Base-by-base conservation (phyloP, 108 stramenopile species). In the Pseudonitzschia multiseries region DNA sequence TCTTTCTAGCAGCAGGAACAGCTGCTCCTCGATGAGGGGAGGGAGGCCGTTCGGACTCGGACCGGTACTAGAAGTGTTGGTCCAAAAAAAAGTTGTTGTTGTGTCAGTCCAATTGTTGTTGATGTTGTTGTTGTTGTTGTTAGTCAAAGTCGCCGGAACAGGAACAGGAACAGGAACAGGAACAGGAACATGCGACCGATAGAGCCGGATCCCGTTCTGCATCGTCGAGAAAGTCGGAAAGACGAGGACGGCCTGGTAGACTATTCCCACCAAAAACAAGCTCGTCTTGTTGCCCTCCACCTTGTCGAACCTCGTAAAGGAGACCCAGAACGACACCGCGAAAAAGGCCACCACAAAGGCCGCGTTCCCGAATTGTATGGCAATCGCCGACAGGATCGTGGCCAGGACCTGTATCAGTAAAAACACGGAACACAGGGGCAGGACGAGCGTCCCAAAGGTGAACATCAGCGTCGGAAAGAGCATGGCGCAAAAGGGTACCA, bases 381-480 rank as follows among this genome's bases (percentile, higher is more conserved):
- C 60, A 14, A 33, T 27, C 14, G 61, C 61, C 57, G 33, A 12
- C 17, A 72, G 29, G n/a, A 33, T 9, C 1, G 71, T 72, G 8
- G 28, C 41, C 24, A 46, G 8, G 20, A 48, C 17, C 13, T 72
- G 33, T 0, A 28, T 43, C 14, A 63, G 21, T 1, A 62, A 32
- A 72, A 72, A 72, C 3, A 72, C 17, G 32, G 28, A 24, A 4
- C 18, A 20, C 8, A 46, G 18, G 0, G 71, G 71, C 61, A 72
- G n/a, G 1, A 72, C n/a, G 1, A 72, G 5, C 18, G 27, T 57
- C 41, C 60, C 71, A 48, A 31, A 72, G 18, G 22, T 12, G 43
- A 72, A 72, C 21, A 62, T 40, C 10, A 72, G 17, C 12, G 71
- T 72, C 0, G 71, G 71, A 24, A 72, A 17, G 29, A 62, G 60